Conservation (phyloP, 2,329 filamentous ascomycete genomes). For the Hypoxylon rubiginosum region DNA sequence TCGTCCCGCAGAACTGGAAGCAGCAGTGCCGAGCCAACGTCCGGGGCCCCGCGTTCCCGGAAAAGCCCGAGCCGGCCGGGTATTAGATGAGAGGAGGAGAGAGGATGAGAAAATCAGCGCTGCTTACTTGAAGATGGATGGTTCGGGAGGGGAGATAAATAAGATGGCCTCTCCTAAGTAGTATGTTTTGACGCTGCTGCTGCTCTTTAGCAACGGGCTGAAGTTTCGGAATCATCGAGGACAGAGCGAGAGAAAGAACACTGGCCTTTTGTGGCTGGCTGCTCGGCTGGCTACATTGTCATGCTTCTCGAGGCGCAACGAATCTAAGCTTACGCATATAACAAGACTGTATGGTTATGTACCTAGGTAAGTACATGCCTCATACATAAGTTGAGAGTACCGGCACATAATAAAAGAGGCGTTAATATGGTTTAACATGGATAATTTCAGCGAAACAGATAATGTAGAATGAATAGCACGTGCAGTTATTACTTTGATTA, state of each 20-base stretch:
- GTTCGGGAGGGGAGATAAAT: neutral
- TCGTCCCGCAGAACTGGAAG: constrained; percentile 84
- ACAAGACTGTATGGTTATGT: neutral
- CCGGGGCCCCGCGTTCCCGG: constrained; percentile 60
- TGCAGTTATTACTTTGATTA: neutral
- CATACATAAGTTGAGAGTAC: neutral
- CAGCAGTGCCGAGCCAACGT: constrained; percentile 64
- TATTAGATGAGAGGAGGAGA: constrained; percentile 48
- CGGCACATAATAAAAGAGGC: neutral
- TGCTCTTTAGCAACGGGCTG: neutral
- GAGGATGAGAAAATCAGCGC: neutral
- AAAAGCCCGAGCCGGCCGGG: constrained; percentile 66
- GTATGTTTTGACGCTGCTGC: neutral
- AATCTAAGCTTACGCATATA: constrained; percentile 5
- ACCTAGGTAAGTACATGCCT: neutral
- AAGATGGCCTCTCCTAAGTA: neutral
- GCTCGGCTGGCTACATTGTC: neutral
- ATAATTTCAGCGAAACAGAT: neutral
- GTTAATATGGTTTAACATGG: constrained; percentile 10
- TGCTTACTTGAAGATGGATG: neutral
- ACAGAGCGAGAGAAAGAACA: too few relatives aligned
- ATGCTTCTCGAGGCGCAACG: neutral
- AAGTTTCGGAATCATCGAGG: neutral
- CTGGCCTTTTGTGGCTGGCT: neutral
- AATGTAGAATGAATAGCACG: neutral